Evolutionary conservation across 2,329 filamentous ascomycete genomes (phyloP).

Genomic region (Colletotrichum tofieldiae): DNA sequence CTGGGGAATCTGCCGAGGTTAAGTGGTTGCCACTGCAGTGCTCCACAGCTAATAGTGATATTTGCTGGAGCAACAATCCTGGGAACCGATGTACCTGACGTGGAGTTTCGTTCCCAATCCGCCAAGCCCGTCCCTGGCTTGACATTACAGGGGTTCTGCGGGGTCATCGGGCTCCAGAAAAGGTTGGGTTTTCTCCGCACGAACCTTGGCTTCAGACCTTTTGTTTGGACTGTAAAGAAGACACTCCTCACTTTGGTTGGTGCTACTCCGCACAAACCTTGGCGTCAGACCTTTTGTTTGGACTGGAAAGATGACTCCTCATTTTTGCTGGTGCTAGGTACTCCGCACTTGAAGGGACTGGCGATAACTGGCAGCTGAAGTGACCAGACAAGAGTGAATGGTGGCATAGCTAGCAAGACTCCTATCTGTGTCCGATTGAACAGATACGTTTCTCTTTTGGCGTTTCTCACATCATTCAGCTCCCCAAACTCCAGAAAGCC

Average conservation of each 20-base stretch:
- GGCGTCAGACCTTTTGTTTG: no score
- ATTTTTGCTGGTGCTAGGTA: not conserved
- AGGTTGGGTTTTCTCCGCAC: not conserved
- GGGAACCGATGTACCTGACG: not conserved
- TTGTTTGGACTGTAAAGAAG: not conserved
- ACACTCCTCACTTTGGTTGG: no score
- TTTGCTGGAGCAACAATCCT: no score
- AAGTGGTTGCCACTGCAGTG: not conserved
- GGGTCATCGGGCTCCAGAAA: not conserved
- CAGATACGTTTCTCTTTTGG: not conserved
- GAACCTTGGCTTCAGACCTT: not conserved
- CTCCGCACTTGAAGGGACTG: not conserved
- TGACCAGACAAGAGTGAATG: no score
- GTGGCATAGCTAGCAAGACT: no score
- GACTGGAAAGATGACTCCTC: not conserved
- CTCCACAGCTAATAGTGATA: not conserved
- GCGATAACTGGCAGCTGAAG: no score
- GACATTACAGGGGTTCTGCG: not conserved
- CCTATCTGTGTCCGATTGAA: no score
- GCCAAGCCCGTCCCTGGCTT: not conserved
- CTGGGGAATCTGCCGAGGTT: not conserved
- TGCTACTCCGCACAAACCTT: not conserved
- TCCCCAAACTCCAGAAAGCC: not conserved
- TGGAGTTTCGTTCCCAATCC: not conserved
- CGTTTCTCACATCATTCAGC: not conserved